These are phyloP conservation scores for Carex cristatella DNA, from an alignment of 176 grass and related monocot genomes.

Conservation along the genomic window DNA sequence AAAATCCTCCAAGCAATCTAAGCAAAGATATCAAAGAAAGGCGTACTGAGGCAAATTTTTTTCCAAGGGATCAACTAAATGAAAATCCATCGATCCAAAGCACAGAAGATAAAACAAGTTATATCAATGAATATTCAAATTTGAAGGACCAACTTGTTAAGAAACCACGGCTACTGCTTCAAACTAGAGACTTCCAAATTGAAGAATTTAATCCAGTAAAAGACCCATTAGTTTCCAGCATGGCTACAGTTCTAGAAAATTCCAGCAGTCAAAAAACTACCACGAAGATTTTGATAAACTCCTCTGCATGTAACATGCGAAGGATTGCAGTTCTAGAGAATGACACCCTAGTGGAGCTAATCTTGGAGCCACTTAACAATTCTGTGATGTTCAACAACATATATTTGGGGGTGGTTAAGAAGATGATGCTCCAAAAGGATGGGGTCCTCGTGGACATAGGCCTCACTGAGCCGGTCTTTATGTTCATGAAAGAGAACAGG, in stretches of 20 bases:
- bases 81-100: conserved; percentile 16
- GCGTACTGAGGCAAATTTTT: not conserved
- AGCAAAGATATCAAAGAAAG: not conserved
- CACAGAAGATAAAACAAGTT: conserved; percentile 6
- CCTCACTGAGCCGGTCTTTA: conserved; percentile 69
- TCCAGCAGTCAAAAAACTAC: conserved; percentile 13
- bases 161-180: conserved; percentile 64
- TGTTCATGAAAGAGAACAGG: conserved; percentile 71
- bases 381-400: conserved; percentile 86
- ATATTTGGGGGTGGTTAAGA: conserved; percentile 88
- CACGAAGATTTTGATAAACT: conserved; percentile 88
- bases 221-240: not conserved
- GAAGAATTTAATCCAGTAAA: conserved; percentile 25
- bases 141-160: conserved; percentile 54
- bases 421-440: conserved; percentile 73
- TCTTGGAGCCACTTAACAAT: conserved; percentile 83
- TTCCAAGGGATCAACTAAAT: conserved; percentile 21
- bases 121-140: conserved; percentile 7
- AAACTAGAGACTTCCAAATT: conserved; percentile 26
- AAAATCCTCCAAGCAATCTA: conserved; percentile 22
- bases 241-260: conserved; percentile 30
- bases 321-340: conserved; percentile 93
- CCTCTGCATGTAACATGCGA: conserved; percentile 82
- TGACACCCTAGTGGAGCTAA: conserved; percentile 73
- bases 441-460: conserved; percentile 94